Evolutionary conservation across 495 filamentous ascomycete species (phyloP), one percentile per base, ranked within the genome.

Genomic region (Aspergillus haitiensis): DNA sequence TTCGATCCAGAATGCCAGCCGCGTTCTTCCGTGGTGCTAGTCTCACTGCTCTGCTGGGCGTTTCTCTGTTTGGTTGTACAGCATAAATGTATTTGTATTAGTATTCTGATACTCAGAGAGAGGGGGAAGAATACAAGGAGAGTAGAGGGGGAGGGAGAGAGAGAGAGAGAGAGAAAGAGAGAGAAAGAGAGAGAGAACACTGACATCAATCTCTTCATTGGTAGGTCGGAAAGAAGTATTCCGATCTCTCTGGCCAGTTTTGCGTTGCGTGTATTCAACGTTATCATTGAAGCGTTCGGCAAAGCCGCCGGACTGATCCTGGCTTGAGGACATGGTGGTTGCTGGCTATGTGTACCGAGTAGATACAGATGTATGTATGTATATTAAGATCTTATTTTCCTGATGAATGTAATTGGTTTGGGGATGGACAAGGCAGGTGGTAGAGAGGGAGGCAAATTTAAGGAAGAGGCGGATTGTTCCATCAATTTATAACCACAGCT

Each of bases 241-340:
- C n/a, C 64, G 58, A 32, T 68, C 64, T 40, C 75, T 74, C 52
- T 80, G 75, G n/a, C 78, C 81, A 6, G 80, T 81, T 64, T 82
- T 83, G 2, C 68, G 64, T 1, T 78, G 82, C 47, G 82, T 80
- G 16, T 76, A 75, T 21, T 72, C 72, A 15, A 86, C 82, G 57
- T 87, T 81, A 44, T 84, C 81, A 62, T 78, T 79, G 47, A 82
- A 72, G 59, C 81, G 81, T 72, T 87, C 86, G 73, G 82, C 79
- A 70, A 88, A 87, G 68, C 87, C 86, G 18, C 78, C 78, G 11
- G 39, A 37, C 8, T 58, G n/a, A 34, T 60, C 32, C 51, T 36
- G 12, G 44, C 10, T 52, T 32, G 47, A 44, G 34, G 55, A 50
- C 48, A 48, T 55, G 58, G 39, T 36, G 46, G 18, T 47, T 44